Percentiles rank a stretch among this genome's conserved stretches.
Conservation (phyloP, 495 filamentous ascomycete species). For the Hypoxylon subgilvum region DNA sequence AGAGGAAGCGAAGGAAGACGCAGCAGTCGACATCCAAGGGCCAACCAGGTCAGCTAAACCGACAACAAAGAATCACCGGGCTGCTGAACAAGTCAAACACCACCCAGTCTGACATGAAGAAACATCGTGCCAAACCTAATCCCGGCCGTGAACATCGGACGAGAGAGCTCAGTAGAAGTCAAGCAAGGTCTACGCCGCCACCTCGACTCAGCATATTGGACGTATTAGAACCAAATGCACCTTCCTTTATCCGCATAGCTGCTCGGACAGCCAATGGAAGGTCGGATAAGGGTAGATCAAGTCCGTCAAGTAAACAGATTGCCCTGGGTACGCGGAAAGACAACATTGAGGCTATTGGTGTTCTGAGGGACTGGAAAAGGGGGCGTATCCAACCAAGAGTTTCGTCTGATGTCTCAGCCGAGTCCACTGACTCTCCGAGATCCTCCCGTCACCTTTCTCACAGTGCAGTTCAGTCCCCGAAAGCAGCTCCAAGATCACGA, state of each 20-base stretch:
- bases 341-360: conserved; percentile 72
- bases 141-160: conserved; percentile 1
- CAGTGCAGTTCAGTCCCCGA: conserved; percentile 32
- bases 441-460: conserved; percentile 44
- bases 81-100: conserved; percentile 44
- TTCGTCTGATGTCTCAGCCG: neutral
- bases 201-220: conserved; percentile 71
- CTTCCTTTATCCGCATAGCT: conserved; percentile 80
- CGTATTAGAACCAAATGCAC: conserved; percentile 63
- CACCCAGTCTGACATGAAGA: neutral
- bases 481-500: conserved; percentile 16
- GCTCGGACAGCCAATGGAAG: conserved; percentile 69
- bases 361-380: conserved; percentile 75
- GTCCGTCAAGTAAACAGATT: conserved; percentile 76
- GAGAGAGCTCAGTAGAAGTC: conserved; percentile 12
- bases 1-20: conserved; percentile 39
- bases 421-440: conserved; percentile 19
- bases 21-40: conserved; percentile 38
- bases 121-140: conserved; percentile 1
- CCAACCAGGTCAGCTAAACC: conserved; percentile 31
- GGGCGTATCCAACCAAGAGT: conserved; percentile 66
- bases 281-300: conserved; percentile 69
- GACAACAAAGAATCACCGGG: conserved; percentile 56
- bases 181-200: conserved; percentile 35
- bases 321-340: conserved; percentile 72